Percentiles rank a stretch among this genome's conserved stretches.
Conservation (phyloP, 1,284 basidiomycete genomes). For the Ganoderma multipileum region DNA sequence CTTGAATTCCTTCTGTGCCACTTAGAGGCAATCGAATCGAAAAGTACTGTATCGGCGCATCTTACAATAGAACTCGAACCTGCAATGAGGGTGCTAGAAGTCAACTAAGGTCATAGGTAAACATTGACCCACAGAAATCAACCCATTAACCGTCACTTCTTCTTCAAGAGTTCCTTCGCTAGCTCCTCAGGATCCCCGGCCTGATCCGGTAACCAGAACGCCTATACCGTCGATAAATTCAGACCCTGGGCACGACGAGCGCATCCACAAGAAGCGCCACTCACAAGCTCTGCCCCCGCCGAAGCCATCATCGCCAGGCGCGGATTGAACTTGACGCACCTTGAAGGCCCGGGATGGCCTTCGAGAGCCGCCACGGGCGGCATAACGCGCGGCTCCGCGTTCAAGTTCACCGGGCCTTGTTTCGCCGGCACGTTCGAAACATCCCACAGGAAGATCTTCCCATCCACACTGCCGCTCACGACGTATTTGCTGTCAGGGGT, state of each 20-base stretch:
- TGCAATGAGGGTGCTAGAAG: background rate
- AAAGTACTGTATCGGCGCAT: constrained; percentile 1
- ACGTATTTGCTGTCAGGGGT: constrained; percentile 92
- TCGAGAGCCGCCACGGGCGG: constrained; percentile 68
- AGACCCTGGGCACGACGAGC: background rate
- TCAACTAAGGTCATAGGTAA: constrained; percentile 2
- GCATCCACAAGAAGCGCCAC: constrained; percentile 39
- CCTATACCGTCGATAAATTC: constrained; percentile 49
- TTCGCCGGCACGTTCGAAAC: constrained; percentile 62
- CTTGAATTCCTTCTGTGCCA: background rate
- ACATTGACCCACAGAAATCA: constrained; percentile 18
- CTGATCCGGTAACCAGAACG: constrained; percentile 84
- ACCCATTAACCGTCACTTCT: constrained; percentile 27
- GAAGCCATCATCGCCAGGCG: constrained; percentile 88
- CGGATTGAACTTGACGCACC: constrained; percentile 90
- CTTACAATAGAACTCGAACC: constrained; percentile 15
- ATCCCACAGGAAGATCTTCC: constrained; percentile 85
- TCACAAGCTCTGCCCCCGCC: constrained; percentile 85
- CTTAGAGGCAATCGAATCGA: background rate
- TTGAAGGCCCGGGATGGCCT: constrained; percentile 80
- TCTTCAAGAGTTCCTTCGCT: constrained; percentile 56
- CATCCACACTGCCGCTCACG: constrained; percentile 83
- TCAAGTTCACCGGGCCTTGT: constrained; percentile 59
- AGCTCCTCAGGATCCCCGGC: constrained; percentile 55
- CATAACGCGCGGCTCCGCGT: constrained; percentile 56